Evolutionary conservation across 2,329 filamentous ascomycete species (phyloP).

Genomic region (Aspergillus amoenus): DNA sequence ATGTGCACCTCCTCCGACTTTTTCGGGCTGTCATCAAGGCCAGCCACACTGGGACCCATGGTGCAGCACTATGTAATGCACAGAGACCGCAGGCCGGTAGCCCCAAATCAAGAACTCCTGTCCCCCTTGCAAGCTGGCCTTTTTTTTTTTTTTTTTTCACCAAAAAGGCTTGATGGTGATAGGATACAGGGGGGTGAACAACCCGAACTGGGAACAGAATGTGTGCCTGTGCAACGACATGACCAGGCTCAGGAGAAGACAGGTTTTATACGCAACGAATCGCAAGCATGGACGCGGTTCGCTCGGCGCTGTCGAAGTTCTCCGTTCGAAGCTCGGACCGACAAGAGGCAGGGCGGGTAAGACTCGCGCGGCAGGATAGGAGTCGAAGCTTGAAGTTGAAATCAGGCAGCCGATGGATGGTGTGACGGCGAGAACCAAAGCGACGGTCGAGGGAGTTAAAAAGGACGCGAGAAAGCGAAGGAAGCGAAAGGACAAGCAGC

Average conservation of each 20-base stretch:
- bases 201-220: slow-evolving; percentile 27
- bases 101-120: background rate
- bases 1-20: slow-evolving; percentile 16
- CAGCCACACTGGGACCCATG: slow-evolving; percentile 6
- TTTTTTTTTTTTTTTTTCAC: slow-evolving; percentile 6
- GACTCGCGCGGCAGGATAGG: background rate
- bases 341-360: background rate
- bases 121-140: slow-evolving; percentile 1
- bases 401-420: background rate
- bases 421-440: background rate
- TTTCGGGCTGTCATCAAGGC: slow-evolving; percentile 4
- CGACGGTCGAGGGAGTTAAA: background rate
- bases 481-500: slow-evolving; percentile 7
- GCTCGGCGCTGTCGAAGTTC: slow-evolving; percentile 4
- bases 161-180: slow-evolving; percentile 10
- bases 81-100: slow-evolving; percentile 1
- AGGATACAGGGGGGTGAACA: slow-evolving; percentile 19
- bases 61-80: slow-evolving; percentile 1
- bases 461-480: slow-evolving; percentile 3
- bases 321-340: slow-evolving; percentile 8
- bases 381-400: background rate
- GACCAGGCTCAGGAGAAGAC: slow-evolving; percentile 19
- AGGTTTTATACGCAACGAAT: slow-evolving; percentile 8
- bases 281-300: slow-evolving; percentile 12
- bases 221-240: slow-evolving; percentile 32